These are phyloP conservation scores for Uronychia setigera DNA, from an alignment of 73 alveolate genomes.

Conservation along the genomic window DNA sequence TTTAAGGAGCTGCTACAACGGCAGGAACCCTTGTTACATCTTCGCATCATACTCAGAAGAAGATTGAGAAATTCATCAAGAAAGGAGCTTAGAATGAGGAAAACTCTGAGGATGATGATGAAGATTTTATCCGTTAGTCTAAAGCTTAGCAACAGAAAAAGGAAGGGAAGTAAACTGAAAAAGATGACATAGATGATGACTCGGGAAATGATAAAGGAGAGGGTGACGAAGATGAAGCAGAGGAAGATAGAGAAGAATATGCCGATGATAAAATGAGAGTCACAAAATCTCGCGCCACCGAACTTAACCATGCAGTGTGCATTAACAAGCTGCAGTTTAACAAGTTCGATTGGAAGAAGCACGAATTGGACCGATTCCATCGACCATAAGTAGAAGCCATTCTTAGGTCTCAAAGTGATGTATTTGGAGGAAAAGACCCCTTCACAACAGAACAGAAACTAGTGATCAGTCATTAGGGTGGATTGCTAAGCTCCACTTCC, in stretches of 20 bases:
- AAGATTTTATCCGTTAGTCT: background rate
- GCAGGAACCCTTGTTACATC: background rate
- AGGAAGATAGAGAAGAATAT: background rate
- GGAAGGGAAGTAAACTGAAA: background rate
- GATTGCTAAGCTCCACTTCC: background rate
- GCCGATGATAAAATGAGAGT: conserved; percentile 31
- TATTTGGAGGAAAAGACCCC: background rate
- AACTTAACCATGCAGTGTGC: conserved; percentile 50
- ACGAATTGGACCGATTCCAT: conserved; percentile 42
- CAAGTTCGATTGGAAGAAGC: conserved; percentile 49
- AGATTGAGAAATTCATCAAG: conserved; percentile 3
- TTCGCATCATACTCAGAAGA: background rate
- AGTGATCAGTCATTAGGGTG: background rate
- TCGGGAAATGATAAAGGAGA: background rate
- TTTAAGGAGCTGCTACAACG: background rate
- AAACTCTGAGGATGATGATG: conserved; percentile 11
- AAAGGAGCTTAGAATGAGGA: background rate
- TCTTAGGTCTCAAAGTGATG: background rate
- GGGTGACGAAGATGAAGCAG: conserved; percentile 4
- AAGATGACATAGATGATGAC: background rate
- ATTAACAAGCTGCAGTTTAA: conserved; percentile 40
- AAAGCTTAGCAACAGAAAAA: background rate
- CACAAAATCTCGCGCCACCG: conserved; percentile 26
- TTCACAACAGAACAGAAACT: conserved; percentile 12
- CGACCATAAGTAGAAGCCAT: conserved; percentile 22